Evolutionary conservation across 805 yeast genomes (phyloP), one percentile per base, ranked within the genome.

Genomic region (Ogataea zsoltii): DNA sequence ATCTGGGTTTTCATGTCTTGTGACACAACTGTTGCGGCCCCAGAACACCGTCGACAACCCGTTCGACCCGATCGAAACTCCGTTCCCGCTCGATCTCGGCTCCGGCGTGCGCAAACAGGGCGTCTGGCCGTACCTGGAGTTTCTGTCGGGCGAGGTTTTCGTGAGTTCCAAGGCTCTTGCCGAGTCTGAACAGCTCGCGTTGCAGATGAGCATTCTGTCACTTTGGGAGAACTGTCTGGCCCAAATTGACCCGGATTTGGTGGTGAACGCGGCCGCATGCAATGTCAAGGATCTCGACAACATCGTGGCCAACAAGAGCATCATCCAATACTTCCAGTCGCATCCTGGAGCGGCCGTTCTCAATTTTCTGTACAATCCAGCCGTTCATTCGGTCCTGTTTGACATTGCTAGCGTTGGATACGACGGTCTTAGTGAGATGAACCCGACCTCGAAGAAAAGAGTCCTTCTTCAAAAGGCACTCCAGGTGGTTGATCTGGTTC

Each of bases 81-180:
- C 80, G 11, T 85, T 73, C 55, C 96, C 96, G 0, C 55, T 69
- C 6, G 79, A 75, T 42, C 61, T 89, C 21, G 96, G 96, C 0
- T 60, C 61, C 2, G 69, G 71, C 0, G 77, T 81, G 51, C 74
- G 96, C 55, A 76, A 69, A 26, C 74, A 72, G 26, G 96, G 96
- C 2, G 65, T 89, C 5, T 80, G 90, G 79, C 89, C 94, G 2
- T 92, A 91, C 56, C 62, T 87, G 43, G 92, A 88, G 42, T 89
- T 79, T 55, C 61, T 90, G 12, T 58, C 86, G n/a, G 67, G 75
- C 11, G 86, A 85, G 34, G 79, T 90, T 0, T 79, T 90, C 52
- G 76, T 75, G 6, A 76, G 79, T 19, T 68, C 87, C 2, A 58
- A 67, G 2, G 63, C 71, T 23, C 59, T 72, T 11, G 49, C 68